phyloP scores from a whole-genome alignment of 2,329 filamentous ascomycete species.

The Daldinia eschscholtzii region DNA sequence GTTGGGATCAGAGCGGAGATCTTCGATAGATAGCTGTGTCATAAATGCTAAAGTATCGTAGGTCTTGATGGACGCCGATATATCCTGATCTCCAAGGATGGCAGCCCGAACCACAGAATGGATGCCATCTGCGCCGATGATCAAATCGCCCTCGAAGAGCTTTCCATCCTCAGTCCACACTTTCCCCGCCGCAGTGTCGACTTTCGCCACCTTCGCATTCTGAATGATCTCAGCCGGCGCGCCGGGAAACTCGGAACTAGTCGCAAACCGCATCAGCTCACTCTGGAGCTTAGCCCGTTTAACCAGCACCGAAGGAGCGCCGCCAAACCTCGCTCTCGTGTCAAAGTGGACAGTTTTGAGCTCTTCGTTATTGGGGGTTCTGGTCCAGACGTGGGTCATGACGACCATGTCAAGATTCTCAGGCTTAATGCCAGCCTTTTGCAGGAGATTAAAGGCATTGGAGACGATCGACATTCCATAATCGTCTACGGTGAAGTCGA shows the following conservation, averaged over 20 bases:
- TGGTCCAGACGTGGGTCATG: constrained; percentile 43
- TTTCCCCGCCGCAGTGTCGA: constrained; percentile 41
- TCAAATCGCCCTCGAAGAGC: constrained; percentile 42
- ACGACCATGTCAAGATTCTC: constrained; percentile 43
- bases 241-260: constrained; percentile 35
- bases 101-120: constrained; percentile 39
- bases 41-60: constrained; percentile 40
- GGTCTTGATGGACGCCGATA: constrained; percentile 22
- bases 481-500: constrained; percentile 39
- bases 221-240: constrained; percentile 32
- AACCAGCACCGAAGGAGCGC: constrained; percentile 38
- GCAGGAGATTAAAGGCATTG: constrained; percentile 44
- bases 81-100: constrained; percentile 29
- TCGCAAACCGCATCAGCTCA: constrained; percentile 44
- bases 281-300: constrained; percentile 42
- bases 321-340: constrained; percentile 40
- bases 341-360: constrained; percentile 41
- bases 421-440: constrained; percentile 39
- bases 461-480: constrained; percentile 45
- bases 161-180: constrained; percentile 43
- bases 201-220: constrained; percentile 43
- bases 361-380: constrained; percentile 38
- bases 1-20: constrained; percentile 32
- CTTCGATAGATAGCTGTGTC: constrained; percentile 37
- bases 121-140: constrained; percentile 48